A percentile compares a stretch with the other conserved stretches of the same genome.
Conservation (phyloP, 805 yeast genomes). For the Candida railenensis region DNA sequence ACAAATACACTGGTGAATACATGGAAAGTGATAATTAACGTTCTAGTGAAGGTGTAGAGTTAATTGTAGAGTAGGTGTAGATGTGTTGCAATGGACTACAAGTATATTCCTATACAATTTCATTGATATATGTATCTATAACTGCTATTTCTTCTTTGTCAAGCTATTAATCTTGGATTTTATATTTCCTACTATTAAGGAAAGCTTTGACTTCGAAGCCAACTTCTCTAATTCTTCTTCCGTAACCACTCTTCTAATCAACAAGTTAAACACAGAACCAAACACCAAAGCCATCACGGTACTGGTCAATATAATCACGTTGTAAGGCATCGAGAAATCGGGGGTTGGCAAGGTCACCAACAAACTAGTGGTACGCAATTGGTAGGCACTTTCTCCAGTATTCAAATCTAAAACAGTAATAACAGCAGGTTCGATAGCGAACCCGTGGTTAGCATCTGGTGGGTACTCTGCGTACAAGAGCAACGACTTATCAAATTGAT, state of each 20-base stretch:
- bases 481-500: constrained; percentile 84
- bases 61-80: too few relatives aligned
- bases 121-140: too few relatives aligned
- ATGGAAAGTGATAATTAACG: too few relatives aligned
- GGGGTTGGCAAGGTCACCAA: constrained; percentile 90
- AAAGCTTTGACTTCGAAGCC: constrained; percentile 15
- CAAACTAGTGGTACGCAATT: constrained; percentile 80
- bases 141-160: neutral
- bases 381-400: constrained; percentile 32
- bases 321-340: constrained; percentile 98
- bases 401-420: constrained; percentile 49
- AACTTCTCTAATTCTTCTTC: constrained; percentile 54
- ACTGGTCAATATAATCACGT: constrained; percentile 89
- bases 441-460: constrained; percentile 99
- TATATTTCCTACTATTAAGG: constrained; percentile 7
- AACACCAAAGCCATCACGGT: constrained; percentile 91
- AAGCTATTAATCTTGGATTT: neutral
- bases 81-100: too few relatives aligned
- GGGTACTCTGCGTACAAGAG: constrained; percentile 89
- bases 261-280: constrained; percentile 78
- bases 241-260: constrained; percentile 71
- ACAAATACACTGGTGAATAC: neutral
- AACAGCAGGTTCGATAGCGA: constrained; percentile 89
- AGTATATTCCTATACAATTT: neutral
- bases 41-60: too few relatives aligned